phyloP scores from a whole-genome alignment of 108 stramenopile species.

The Skeletonema costatum region DNA sequence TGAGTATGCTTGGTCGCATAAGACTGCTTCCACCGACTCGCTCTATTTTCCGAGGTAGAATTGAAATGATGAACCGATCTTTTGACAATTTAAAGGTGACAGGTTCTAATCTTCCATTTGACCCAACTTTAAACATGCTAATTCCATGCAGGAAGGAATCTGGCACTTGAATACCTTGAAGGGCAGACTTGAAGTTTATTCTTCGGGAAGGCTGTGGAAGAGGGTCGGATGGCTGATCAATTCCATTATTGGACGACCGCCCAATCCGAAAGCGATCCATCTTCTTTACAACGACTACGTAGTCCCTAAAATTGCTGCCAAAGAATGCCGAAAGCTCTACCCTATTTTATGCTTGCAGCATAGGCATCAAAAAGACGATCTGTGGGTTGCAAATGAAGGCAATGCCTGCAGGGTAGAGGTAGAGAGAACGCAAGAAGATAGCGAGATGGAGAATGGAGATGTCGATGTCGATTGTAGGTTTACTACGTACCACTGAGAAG shows the following conservation, averaged over 20 bases:
- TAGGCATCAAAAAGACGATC: no score
- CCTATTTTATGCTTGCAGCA: no score
- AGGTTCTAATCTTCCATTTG: constrained; percentile 68
- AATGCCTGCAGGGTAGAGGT: no score
- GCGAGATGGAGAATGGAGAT: no score
- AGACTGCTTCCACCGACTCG: constrained; percentile 13
- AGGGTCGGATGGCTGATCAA: background rate
- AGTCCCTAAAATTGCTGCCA: no score
- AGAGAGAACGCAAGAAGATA: no score
- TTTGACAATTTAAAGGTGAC: constrained; percentile 49
- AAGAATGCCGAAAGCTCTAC: no score
- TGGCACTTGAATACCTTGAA: constrained; percentile 59
- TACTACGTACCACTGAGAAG: no score
- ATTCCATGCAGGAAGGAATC: constrained; percentile 57
- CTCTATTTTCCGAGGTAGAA: constrained; percentile 44
- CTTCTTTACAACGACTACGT: background rate
- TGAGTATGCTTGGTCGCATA: constrained; percentile 34
- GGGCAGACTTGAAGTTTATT: constrained; percentile 60
- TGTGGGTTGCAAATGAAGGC: no score
- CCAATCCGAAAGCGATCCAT: background rate
- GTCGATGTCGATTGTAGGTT: no score
- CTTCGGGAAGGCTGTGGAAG: background rate
- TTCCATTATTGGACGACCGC: background rate
- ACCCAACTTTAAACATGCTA: constrained; percentile 56
- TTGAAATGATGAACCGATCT: constrained; percentile 78